phyloP scores from a whole-genome alignment of 345 rosid genomes.

The Raphanus sativus region DNA sequence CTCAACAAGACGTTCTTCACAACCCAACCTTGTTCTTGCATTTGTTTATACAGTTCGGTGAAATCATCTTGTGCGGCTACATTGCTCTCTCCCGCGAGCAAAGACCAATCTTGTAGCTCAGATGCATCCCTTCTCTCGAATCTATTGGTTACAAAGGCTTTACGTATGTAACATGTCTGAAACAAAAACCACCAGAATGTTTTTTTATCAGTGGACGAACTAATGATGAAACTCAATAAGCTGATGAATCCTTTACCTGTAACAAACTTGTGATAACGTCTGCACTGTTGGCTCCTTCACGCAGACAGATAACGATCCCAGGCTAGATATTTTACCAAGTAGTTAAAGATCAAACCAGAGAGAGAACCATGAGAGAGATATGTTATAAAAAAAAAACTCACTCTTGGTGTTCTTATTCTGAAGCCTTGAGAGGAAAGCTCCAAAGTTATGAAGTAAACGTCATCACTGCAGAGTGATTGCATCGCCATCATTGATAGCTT shows the following conservation, averaged over 20 bases:
- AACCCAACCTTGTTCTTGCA: constrained; percentile 65
- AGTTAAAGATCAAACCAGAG: constrained; percentile 13
- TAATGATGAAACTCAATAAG: background rate
- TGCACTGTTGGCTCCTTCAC: constrained; percentile 32
- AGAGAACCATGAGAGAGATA: constrained; percentile 1
- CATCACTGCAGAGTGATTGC: constrained; percentile 34
- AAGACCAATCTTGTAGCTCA: constrained; percentile 18
- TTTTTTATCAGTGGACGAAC: background rate
- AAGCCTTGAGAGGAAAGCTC: constrained; percentile 20
- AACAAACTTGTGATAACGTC: constrained; percentile 28
- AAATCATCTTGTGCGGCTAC: constrained; percentile 18
- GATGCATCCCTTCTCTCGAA: background rate
- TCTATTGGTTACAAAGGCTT: constrained; percentile 18
- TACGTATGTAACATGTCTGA: constrained; percentile 35
- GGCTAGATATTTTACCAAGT: constrained; percentile 8
- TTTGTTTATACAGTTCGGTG: constrained; percentile 45
- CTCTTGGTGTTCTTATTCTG: constrained; percentile 9
- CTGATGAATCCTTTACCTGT: constrained; percentile 20
- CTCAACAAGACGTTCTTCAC: constrained; percentile 61
- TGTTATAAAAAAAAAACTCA: constrained; percentile 3
- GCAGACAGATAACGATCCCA: constrained; percentile 21
- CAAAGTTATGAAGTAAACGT: constrained; percentile 28
- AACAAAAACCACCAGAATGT: background rate
- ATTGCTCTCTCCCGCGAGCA: constrained; percentile 11
- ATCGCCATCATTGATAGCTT: constrained; percentile 8